Percentiles rank a stretch among this genome's conserved stretches.
Conservation (phyloP, 2,329 filamentous ascomycete genomes). For the Neonectria magnoliae region DNA sequence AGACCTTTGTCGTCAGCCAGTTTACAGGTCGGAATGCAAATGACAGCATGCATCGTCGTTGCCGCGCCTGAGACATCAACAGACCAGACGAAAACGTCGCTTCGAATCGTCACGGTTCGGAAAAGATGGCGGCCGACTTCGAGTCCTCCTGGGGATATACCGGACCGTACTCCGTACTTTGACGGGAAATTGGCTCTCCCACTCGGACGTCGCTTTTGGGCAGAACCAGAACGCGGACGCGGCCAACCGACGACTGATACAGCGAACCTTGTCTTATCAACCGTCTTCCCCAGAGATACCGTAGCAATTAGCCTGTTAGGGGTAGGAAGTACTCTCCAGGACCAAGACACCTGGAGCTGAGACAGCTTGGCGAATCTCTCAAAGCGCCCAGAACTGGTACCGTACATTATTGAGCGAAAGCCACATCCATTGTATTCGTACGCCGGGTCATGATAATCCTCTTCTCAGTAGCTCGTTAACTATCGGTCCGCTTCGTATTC, state of each 20-base stretch:
- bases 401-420: background rate
- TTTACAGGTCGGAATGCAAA: constrained; percentile 8
- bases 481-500: background rate
- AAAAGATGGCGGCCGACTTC: constrained; percentile 10
- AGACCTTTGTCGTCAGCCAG: background rate
- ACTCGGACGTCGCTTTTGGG: background rate
- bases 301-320: too few relatives aligned
- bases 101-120: background rate
- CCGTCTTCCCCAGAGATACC: background rate
- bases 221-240: background rate
- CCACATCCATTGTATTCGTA: background rate
- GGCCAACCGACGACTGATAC: constrained; percentile 1
- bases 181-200: constrained; percentile 21
- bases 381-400: background rate
- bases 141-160: constrained; percentile 7
- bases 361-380: background rate
- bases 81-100: background rate
- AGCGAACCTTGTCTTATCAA: background rate
- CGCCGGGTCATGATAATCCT: too few relatives aligned
- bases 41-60: constrained; percentile 14
- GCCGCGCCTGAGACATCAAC: constrained; percentile 1
- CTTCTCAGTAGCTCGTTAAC: background rate
- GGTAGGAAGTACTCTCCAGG: background rate
- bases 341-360: background rate
- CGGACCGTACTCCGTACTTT: constrained; percentile 9